Conservation (phyloP, 345 rosid species). For the Populus euphratica region DNA sequence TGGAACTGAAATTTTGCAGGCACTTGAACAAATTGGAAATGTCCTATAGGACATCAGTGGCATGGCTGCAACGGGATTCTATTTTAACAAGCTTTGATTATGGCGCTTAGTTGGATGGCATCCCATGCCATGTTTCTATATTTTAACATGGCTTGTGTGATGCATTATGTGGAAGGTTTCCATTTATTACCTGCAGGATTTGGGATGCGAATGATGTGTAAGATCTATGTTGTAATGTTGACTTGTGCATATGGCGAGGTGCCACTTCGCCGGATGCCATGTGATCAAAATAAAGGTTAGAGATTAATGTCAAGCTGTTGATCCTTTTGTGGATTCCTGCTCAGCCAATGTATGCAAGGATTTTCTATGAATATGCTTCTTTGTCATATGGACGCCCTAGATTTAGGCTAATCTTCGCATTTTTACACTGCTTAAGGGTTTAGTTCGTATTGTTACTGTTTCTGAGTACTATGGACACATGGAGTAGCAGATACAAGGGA, state of each 20-base stretch:
- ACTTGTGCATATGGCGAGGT: not conserved
- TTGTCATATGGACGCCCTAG: not conserved
- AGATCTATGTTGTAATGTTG: not conserved
- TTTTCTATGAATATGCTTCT: not conserved
- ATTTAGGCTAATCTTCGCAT: not conserved
- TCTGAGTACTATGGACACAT: not conserved
- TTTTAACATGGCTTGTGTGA: not conserved
- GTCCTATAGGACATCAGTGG: slow-evolving; percentile 35
- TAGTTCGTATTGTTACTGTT: not conserved
- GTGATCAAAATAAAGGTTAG: not conserved
- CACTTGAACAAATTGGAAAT: slow-evolving; percentile 51
- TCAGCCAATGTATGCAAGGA: not conserved
- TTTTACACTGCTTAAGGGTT: not conserved
- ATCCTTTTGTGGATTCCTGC: not conserved
- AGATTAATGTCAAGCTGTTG: not conserved
- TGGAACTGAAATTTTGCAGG: slow-evolving; percentile 25
- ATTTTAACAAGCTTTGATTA: not conserved
- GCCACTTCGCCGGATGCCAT: not conserved
- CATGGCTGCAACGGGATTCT: slow-evolving; percentile 17
- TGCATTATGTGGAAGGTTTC: not conserved
- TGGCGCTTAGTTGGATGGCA: not conserved
- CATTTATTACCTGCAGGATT: not conserved
- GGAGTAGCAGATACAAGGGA: not conserved
- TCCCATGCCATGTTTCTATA: not conserved
- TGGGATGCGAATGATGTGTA: not conserved